Evolutionary conservation across 2,329 filamentous ascomycete species (phyloP), one percentile per base, ranked within the genome.

Genomic region (Cladosporium sp.): DNA sequence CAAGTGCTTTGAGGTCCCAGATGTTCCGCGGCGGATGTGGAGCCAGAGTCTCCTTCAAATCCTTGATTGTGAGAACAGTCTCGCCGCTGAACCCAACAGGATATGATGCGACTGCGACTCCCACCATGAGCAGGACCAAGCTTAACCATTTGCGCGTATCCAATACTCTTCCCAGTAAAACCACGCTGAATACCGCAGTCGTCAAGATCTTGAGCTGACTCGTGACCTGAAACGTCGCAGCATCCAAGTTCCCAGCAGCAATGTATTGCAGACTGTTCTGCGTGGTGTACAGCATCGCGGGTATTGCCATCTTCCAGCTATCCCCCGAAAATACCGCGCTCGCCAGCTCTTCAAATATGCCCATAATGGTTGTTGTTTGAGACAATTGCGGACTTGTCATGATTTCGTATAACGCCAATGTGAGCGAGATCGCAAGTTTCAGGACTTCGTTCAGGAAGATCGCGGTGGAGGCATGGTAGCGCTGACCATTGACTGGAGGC

Each of bases 201-300:
- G 92, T 92, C 69, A 97, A 86, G 69, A 98, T 95, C 86, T 97
- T 97, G 66, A 98, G 83, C 79, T 99, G 94, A 77, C 95, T 96
- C 30, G 95, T 87, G 67, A 97, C 89, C 78, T 97, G 93, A 76
- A 97, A 98, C 64, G 94, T 93, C 4, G 95, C 92, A 0, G 94
- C 91, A 74, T 96, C 92, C 72, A 98, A 79, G 71, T 98, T 97
- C 68, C 92, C 92, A 12, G 97, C 88, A 1, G 92, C 94, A 62
- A 96, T 86, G 75, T 97, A 99, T 77, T 97, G 92, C 64, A 98
- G 81, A n/a, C 91, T 91, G 75, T 97, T 98, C 74, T 97, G 92
- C 32, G 97, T 77, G 0, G 94, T 97, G 76, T 97, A 98, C 1
- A 98, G 83, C 4, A 88, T 85, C 4, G 94, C 95, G 0, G 94